Conservation (phyloP, 202 grass and related monocot genomes). For the Digitaria exilis region DNA sequence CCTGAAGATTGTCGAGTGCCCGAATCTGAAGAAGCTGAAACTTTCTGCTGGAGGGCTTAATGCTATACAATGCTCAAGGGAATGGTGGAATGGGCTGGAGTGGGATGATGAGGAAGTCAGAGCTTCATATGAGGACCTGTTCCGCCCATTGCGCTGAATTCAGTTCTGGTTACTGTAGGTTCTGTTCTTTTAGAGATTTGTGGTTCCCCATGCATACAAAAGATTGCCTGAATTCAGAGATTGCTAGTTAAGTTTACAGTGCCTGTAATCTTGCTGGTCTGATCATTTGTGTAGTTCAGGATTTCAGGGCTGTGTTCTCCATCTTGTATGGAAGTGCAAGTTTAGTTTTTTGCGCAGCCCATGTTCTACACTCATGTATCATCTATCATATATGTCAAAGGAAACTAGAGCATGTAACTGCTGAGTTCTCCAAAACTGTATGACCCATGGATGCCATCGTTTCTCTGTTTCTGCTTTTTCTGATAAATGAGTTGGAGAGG, state of each 20-base stretch:
- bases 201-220: background rate
- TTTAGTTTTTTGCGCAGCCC: slow-evolving; percentile 9
- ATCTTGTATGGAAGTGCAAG: slow-evolving; percentile 22
- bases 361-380: background rate
- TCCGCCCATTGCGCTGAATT: slow-evolving; percentile 43
- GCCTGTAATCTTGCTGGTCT: slow-evolving; percentile 10
- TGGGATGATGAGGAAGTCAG: slow-evolving; percentile 79
- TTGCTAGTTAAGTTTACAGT: background rate
- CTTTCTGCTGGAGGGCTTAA: slow-evolving; percentile 49
- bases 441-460: background rate
- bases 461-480: background rate
- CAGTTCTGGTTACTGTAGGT: background rate
- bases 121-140: slow-evolving; percentile 53
- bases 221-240: background rate
- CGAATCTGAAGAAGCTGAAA: slow-evolving; percentile 64
- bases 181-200: background rate
- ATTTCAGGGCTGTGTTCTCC: slow-evolving; percentile 30
- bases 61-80: slow-evolving; percentile 57
- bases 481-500: background rate
- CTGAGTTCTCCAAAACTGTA: background rate
- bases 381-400: background rate
- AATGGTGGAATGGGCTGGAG: slow-evolving; percentile 71
- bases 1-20: slow-evolving; percentile 74
- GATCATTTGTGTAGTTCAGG: slow-evolving; percentile 29
- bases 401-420: background rate